Evolutionary conservation across 257 asterid genomes (phyloP).

Genomic region (Gentiana straminea): DNA sequence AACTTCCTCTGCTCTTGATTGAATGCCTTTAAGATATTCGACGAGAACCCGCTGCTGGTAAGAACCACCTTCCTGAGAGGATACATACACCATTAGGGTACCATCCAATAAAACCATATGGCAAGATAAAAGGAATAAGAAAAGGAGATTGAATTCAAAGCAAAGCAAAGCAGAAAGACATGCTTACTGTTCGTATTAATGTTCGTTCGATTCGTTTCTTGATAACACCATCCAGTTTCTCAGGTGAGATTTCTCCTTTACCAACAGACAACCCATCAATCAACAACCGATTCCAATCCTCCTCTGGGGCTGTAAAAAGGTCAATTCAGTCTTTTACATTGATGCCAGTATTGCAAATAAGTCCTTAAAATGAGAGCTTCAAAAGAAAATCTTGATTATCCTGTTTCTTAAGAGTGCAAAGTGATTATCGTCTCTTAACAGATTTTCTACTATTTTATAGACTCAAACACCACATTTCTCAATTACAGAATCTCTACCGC

Average conservation of each 20-base stretch:
- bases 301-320: constrained; percentile 55
- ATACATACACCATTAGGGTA: not conserved
- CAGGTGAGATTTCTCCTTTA: constrained; percentile 64
- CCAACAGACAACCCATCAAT: constrained; percentile 59
- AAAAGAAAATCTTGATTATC: too few relatives aligned
- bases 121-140: too few relatives aligned
- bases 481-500: too few relatives aligned
- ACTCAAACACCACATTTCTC: too few relatives aligned
- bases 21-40: constrained; percentile 91
- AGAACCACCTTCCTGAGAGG: constrained; percentile 82
- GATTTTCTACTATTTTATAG: too few relatives aligned
- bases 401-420: too few relatives aligned
- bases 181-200: constrained; percentile 75
- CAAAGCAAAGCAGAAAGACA: constrained; percentile 3
- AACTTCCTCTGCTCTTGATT: constrained; percentile 57
- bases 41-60: constrained; percentile 85
- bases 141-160: not conserved
- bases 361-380: too few relatives aligned
- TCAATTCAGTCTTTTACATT: too few relatives aligned
- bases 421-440: too few relatives aligned
- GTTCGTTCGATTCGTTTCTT: constrained; percentile 85
- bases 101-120: too few relatives aligned
- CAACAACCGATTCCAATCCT: constrained; percentile 75
- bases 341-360: too few relatives aligned
- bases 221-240: constrained; percentile 52